Evolutionary conservation across 176 grass and related monocot species (phyloP), one percentile per base, ranked within the genome.

Genomic region (Musa acuminata): DNA sequence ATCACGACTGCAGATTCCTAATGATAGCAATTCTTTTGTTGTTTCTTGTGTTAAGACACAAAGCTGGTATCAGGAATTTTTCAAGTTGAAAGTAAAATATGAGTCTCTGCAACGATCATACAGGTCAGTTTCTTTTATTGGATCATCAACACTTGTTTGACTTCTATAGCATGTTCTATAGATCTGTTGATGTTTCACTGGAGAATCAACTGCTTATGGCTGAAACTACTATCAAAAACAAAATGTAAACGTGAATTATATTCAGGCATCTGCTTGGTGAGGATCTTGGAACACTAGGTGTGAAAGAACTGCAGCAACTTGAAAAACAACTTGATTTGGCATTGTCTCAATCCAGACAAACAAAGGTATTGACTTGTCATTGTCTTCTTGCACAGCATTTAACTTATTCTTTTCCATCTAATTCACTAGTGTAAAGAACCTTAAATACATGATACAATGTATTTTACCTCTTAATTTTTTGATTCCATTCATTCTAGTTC

Each of bases 231-330:
- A 60, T 17, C 0, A 13, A 60, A 6, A 3, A 13, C n/a, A 8
- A 60, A 60, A 6, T 60, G 13, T 60, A 17, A 60, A 6, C 8
- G 13, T 60, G 3, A 13, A 60, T 16, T 64, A 9, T 64, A 22
- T 71, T 71, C 43, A 72, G 70, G 17, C 70, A 72, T 72, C 13
- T 72, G 50, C 70, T 72, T 4, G 70, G 70, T 12, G 49, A 72
- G 53, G 70, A 72, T 52, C 49, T 72, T 53, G 70, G 11, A 22
- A 5, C 14, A 51, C 11, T 72, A 9, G 53, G 49, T 72, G 50
- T 53, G 70, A 72, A 72, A 52, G 70, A 53, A 23, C 12, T 72
- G 49, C 49, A 72, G 51, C 70, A 53, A 53, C 49, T 72, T 11
- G 70, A 72, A 53, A 49, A n/a, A 8, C 70, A 52, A 23, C 70